These are phyloP conservation scores for Trichoderma sp. DNA, from an alignment of 2,329 filamentous ascomycete species.

Conservation along the genomic window DNA sequence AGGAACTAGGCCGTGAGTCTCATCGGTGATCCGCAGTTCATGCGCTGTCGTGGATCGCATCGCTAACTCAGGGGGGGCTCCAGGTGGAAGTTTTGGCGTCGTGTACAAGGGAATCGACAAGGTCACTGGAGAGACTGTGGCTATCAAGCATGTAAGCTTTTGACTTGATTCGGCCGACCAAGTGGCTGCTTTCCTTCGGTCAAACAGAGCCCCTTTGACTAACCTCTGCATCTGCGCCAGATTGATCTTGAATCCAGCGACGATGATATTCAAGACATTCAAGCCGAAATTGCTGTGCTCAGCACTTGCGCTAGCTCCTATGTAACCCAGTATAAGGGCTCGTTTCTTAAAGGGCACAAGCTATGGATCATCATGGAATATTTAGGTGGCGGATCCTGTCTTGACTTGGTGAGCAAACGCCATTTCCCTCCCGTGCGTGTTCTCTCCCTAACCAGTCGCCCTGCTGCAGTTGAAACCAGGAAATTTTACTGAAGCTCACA, in stretches of 20 bases:
- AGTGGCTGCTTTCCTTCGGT: not conserved
- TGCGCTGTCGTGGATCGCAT: not conserved
- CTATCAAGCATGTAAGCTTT: constrained; percentile 85
- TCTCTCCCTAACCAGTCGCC: constrained; percentile 29
- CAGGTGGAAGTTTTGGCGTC: constrained; percentile 92
- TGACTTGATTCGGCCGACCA: not conserved
- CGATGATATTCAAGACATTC: constrained; percentile 97
- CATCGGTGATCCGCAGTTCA: not conserved
- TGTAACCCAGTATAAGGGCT: constrained; percentile 95
- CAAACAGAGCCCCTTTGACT: not conserved
- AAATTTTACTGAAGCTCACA: constrained; percentile 84
- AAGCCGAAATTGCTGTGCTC: constrained; percentile 93
- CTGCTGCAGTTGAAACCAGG: constrained; percentile 79
- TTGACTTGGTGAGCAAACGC: constrained; percentile 72
- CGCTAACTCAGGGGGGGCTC: constrained; percentile 27
- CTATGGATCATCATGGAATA: constrained; percentile 99
- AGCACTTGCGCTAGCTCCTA: constrained; percentile 93
- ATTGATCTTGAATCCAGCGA: constrained; percentile 99
- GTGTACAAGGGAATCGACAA: constrained; percentile 97
- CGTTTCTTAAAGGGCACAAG: constrained; percentile 94
- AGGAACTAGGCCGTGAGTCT: constrained; percentile 89
- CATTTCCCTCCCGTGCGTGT: not conserved
- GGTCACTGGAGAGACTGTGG: constrained; percentile 87
- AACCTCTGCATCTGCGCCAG: constrained; percentile 50
- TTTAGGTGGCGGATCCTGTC: constrained; percentile 89